These are phyloP conservation scores for Geosmithia morbida DNA, from an alignment of 2,329 filamentous ascomycete species.

Conservation along the genomic window DNA sequence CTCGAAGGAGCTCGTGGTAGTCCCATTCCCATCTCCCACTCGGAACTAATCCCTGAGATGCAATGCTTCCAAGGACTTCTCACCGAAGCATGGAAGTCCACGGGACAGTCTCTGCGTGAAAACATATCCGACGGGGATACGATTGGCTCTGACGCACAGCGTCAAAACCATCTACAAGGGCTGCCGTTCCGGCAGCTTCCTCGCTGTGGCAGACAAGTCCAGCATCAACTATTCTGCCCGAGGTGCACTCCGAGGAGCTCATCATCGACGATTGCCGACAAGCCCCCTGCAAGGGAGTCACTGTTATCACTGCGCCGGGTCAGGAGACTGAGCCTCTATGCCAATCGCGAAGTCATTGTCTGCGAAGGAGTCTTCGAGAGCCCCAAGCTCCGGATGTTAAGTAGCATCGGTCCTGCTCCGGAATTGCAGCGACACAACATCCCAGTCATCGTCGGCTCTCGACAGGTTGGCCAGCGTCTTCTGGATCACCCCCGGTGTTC, in stretches of 20 bases:
- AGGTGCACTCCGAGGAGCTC: conserved; percentile 34
- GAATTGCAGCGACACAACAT: conserved; percentile 41
- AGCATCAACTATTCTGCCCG: conserved; percentile 38
- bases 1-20: conserved; percentile 27
- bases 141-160: conserved; percentile 35
- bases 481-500: conserved; percentile 45
- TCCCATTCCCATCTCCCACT: conserved; percentile 37
- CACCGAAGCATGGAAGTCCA: conserved; percentile 36
- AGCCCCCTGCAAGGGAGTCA: conserved; percentile 28
- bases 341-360: conserved; percentile 32
- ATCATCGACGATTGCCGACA: conserved; percentile 29
- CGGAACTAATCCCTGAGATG: conserved; percentile 37
- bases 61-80: conserved; percentile 33
- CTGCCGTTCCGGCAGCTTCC: conserved; percentile 33
- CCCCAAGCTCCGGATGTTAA: conserved; percentile 50
- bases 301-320: conserved; percentile 19
- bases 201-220: conserved; percentile 34
- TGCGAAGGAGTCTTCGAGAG: conserved; percentile 44
- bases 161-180: conserved; percentile 43
- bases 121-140: conserved; percentile 42
- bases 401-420: conserved; percentile 41
- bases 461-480: conserved; percentile 50
- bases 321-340: conserved; percentile 28
- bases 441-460: conserved; percentile 35
- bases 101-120: conserved; percentile 32